These are phyloP conservation scores for Candida nitratophila DNA, from an alignment of 805 yeast species.

Conservation along the genomic window DNA sequence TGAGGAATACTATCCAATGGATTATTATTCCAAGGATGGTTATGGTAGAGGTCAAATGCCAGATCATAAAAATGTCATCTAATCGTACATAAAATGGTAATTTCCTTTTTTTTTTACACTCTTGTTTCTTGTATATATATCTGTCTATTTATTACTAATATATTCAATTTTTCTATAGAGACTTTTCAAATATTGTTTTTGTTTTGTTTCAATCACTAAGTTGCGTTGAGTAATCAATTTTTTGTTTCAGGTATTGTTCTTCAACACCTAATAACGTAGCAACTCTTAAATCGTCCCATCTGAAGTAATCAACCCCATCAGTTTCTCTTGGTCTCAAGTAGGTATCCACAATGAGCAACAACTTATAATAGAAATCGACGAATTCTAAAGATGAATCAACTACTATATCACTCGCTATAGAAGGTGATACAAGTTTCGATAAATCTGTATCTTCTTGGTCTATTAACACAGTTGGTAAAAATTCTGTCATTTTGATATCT, in stretches of 20 bases:
- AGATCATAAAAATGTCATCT: slow-evolving; percentile 19
- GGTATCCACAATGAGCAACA: slow-evolving; percentile 29
- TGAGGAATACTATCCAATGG: slow-evolving; percentile 83
- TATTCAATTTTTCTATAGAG: background rate
- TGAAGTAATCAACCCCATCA: slow-evolving; percentile 27
- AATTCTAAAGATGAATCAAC: slow-evolving; percentile 42
- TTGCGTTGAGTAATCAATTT: slow-evolving; percentile 3
- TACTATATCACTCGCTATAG: slow-evolving; percentile 48
- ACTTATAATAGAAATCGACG: slow-evolving; percentile 38
- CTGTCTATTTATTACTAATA: background rate
- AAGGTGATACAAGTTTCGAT: slow-evolving; percentile 57
- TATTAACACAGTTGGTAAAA: slow-evolving; percentile 54
- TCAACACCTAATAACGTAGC: slow-evolving; percentile 71
- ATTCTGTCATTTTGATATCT: slow-evolving; percentile 38
- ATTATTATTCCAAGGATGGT: slow-evolving; percentile 83
- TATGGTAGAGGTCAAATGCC: slow-evolving; percentile 86
- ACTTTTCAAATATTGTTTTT: too few relatives aligned
- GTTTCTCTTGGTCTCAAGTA: slow-evolving; percentile 26
- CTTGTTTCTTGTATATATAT: slow-evolving; percentile 1
- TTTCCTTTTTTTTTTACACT: too few relatives aligned
- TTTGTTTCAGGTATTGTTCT: slow-evolving; percentile 22
- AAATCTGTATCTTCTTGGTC: slow-evolving; percentile 50
- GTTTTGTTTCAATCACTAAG: background rate
- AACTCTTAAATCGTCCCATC: slow-evolving; percentile 54
- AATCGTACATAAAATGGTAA: background rate